phyloP scores from a whole-genome alignment of 23 red algal genomes.

The Gracilaria caudata region DNA sequence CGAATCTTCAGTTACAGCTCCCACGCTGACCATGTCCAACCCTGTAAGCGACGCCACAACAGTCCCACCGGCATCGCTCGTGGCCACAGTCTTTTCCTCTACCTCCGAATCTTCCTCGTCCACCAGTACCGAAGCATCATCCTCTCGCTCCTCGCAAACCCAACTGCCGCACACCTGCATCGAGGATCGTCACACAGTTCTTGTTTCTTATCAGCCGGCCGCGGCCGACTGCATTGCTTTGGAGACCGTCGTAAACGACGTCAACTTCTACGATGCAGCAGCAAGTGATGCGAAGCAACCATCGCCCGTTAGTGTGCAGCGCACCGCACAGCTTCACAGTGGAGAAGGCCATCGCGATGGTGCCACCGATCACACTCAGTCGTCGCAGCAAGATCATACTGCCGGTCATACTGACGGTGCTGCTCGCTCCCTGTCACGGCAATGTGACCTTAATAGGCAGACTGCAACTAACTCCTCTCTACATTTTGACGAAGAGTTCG shows the following conservation, averaged over 20 bases:
- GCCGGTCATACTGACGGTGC: background rate
- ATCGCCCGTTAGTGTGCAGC: constrained; percentile 3
- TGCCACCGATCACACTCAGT: background rate
- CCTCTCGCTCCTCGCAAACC: background rate
- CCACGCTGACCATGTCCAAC: background rate
- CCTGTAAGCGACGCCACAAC: constrained; percentile 10
- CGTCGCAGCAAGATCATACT: background rate
- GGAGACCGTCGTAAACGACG: constrained; percentile 14
- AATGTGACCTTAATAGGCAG: background rate
- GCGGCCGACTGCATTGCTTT: background rate
- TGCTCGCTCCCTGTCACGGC: background rate
- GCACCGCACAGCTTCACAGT: background rate
- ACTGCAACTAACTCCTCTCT: constrained; percentile 18
- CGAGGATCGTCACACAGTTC: background rate
- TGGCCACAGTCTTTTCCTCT: constrained; percentile 2
- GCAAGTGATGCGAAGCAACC: background rate
- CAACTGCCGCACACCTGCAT: constrained; percentile 14
- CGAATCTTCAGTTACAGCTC: background rate
- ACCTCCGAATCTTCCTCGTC: constrained; percentile 2
- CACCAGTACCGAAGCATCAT: background rate
- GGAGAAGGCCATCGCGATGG: background rate
- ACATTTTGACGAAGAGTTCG: constrained; percentile 10
- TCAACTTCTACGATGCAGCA: background rate
- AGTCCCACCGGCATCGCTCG: background rate
- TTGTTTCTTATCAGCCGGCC: constrained; percentile 1